Conservation (phyloP, 2,329 filamentous ascomycete species). For the Colletotrichum eremochloae region DNA sequence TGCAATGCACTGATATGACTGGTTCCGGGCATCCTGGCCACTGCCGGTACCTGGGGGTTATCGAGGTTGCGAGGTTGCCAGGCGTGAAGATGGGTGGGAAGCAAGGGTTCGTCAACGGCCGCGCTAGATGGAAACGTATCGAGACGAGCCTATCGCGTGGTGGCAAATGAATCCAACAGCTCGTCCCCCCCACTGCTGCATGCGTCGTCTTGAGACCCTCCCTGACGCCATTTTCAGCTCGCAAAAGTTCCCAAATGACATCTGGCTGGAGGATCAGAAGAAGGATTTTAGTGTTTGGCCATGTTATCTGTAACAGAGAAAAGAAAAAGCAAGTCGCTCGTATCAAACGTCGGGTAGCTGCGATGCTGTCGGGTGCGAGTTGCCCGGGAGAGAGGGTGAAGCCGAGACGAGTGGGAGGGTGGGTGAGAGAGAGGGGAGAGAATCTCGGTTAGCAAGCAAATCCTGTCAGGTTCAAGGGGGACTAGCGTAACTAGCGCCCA, state of each 20-base stretch:
- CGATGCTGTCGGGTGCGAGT: background rate
- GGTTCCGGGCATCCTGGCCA: constrained; percentile 7
- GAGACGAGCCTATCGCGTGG: background rate
- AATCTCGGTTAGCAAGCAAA: background rate
- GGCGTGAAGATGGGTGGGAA: background rate
- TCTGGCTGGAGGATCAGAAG: background rate
- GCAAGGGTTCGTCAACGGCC: constrained; percentile 31
- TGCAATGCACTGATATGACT: constrained; percentile 26
- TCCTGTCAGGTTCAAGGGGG: background rate
- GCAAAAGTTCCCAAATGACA: constrained; percentile 18
- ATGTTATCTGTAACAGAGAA: background rate
- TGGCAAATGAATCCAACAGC: background rate
- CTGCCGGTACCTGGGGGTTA: constrained; percentile 13
- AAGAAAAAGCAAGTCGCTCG: background rate
- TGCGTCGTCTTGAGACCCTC: background rate
- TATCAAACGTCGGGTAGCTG: background rate
- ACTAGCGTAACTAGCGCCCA: background rate
- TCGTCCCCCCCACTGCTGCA: background rate
- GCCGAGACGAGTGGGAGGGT: background rate
- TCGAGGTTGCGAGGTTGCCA: constrained; percentile 1
- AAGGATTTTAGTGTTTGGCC: background rate
- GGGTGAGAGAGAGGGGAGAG: background rate
- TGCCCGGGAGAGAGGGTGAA: background rate
- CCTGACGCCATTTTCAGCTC: constrained; percentile 1
- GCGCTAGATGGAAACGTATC: constrained; percentile 11